Evolutionary conservation across 192 early-diverging fungal species (phyloP).

Genomic region (Glomus cerebriforme): DNA sequence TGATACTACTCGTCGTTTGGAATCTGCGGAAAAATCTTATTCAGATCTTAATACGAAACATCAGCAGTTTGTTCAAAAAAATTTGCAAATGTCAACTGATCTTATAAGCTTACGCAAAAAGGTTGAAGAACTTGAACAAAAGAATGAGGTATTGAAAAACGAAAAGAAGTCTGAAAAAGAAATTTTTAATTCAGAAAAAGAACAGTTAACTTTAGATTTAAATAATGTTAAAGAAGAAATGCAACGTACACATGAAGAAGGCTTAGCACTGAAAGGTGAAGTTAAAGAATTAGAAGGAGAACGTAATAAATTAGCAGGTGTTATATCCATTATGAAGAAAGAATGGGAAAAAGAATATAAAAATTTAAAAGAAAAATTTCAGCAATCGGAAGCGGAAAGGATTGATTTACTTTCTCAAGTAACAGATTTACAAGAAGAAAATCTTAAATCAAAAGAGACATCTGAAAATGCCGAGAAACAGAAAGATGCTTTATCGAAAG

Average conservation of each 20-base stretch:
- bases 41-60: neutral
- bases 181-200: neutral
- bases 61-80: neutral
- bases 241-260: neutral
- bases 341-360: conserved; percentile 20
- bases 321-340: conserved; percentile 5
- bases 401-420: neutral
- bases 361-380: neutral
- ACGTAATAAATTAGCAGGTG: neutral
- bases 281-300: neutral
- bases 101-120: neutral
- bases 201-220: neutral
- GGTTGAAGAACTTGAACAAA: neutral
- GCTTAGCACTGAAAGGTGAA: neutral
- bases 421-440: conserved; percentile 7
- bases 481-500: neutral
- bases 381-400: neutral
- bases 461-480: neutral
- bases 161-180: neutral
- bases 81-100: neutral
- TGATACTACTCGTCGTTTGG: neutral
- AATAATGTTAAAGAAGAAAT: neutral
- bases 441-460: neutral
- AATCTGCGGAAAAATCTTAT: neutral
- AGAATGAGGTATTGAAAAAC: neutral